Percentiles rank a stretch among this genome's conserved stretches.
Evolutionary conservation across 139 green algal species (phyloP).

Genomic region (Chlorella vulgaris): DNA sequence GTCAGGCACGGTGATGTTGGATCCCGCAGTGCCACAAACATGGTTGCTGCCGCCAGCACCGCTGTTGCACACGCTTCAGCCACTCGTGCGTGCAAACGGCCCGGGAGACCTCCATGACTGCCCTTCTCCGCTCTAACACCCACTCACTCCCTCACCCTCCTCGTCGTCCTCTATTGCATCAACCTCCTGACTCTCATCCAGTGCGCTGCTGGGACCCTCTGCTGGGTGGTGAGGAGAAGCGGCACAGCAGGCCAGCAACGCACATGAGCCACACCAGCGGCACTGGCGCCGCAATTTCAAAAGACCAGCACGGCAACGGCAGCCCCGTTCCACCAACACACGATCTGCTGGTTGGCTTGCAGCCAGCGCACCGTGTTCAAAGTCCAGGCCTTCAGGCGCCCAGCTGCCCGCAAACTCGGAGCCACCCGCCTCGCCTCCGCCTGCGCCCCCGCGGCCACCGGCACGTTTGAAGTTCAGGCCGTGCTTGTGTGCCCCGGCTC

Average conservation of each 20-base stretch:
- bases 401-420: conserved; percentile 27
- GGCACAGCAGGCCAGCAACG: too few species aligned
- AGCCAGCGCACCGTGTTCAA: not conserved
- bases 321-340: not conserved
- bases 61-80: too few species aligned
- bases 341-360: not conserved
- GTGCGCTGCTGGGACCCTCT: conserved; percentile 17
- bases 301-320: not conserved
- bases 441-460: not conserved
- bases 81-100: too few species aligned
- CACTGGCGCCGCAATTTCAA: too few species aligned
- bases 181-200: conserved; percentile 18
- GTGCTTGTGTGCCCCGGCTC: conserved; percentile 27
- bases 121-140: too few species aligned
- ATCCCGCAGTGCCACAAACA: too few species aligned
- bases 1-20: too few species aligned
- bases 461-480: not conserved
- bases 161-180: not conserved
- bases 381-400: conserved; percentile 22
- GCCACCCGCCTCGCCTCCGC: not conserved
- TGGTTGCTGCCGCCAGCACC: too few species aligned
- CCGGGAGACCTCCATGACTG: too few species aligned
- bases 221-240: not conserved
- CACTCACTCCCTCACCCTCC: not conserved
- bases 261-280: too few species aligned